These are phyloP conservation scores for Mentha longifolia DNA, from an alignment of 257 asterid species.

Conservation along the genomic window DNA sequence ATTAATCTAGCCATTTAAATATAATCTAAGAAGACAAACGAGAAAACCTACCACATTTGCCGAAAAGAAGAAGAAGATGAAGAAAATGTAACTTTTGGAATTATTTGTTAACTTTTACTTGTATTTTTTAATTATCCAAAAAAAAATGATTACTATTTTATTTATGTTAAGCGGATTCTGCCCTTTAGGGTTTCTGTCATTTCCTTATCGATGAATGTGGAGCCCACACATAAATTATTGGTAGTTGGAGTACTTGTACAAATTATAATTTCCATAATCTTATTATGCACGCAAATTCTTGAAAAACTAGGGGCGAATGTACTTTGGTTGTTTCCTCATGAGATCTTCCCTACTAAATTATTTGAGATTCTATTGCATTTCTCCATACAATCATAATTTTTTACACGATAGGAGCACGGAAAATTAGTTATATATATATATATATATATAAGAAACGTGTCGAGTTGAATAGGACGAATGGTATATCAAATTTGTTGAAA, in stretches of 20 bases:
- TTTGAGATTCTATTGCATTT: not conserved
- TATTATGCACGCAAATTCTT: not conserved
- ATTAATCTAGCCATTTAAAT: not conserved
- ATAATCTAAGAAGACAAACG: not conserved
- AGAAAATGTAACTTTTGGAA: not conserved
- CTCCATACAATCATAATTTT: too few species aligned
- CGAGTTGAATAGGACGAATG: too few species aligned
- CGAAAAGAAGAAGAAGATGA: not conserved
- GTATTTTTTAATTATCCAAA: not conserved
- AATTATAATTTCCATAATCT: conserved; percentile 6
- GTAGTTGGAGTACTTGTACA: conserved; percentile 12
- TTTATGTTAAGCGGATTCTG: not conserved
- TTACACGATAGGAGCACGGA: not conserved
- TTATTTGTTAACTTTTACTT: not conserved
- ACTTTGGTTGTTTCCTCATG: conserved; percentile 15
- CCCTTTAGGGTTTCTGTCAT: not conserved
- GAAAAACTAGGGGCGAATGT: conserved; percentile 41
- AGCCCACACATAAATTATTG: conserved; percentile 32
- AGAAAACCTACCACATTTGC: not conserved
- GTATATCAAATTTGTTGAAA: too few species aligned
- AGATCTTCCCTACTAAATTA: conserved; percentile 5
- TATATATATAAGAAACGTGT: too few species aligned
- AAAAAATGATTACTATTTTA: not conserved
- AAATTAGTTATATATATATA: too few species aligned
- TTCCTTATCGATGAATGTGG: conserved; percentile 5